These are phyloP conservation scores for Acanthamoeba quina DNA, from an alignment of 208 protist genomes.

Conservation along the genomic window DNA sequence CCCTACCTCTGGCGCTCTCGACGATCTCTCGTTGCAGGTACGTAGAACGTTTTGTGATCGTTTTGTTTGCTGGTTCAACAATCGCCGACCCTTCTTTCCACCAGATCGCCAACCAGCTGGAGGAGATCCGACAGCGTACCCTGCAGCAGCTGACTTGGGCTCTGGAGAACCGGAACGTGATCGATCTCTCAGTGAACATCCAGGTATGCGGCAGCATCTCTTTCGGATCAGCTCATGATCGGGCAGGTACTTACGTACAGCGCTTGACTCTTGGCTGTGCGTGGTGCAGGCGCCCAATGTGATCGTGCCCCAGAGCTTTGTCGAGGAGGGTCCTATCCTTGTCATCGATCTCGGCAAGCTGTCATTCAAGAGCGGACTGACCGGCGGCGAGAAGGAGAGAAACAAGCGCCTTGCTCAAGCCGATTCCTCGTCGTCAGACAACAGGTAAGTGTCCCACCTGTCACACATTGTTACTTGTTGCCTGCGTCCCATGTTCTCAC, in stretches of 20 bases:
- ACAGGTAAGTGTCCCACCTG: background rate
- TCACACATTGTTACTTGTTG: background rate
- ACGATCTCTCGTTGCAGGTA: constrained; percentile 42
- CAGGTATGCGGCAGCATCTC: background rate
- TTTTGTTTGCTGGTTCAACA: background rate
- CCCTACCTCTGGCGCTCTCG: constrained; percentile 9
- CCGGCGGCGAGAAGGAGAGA: constrained; percentile 42
- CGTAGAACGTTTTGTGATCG: background rate
- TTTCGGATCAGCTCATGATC: too few species aligned
- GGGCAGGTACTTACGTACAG: too few species aligned
- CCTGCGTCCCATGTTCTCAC: background rate
- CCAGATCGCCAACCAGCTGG: constrained; percentile 29
- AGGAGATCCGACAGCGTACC: constrained; percentile 55
- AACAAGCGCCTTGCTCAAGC: constrained; percentile 46
- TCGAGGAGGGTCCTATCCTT: constrained; percentile 28
- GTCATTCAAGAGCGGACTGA: constrained; percentile 17
- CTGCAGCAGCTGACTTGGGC: constrained; percentile 53
- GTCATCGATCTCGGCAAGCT: constrained; percentile 62
- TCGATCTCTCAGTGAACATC: constrained; percentile 38
- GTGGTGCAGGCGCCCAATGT: constrained; percentile 51
- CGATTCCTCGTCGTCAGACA: background rate
- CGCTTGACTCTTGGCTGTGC: background rate
- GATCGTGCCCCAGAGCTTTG: constrained; percentile 51
- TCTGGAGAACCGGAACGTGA: constrained; percentile 54
- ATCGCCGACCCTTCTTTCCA: background rate